Evolutionary conservation across 2,329 filamentous ascomycete species (phyloP).

Genomic region (Endocalyx cinctus): DNA sequence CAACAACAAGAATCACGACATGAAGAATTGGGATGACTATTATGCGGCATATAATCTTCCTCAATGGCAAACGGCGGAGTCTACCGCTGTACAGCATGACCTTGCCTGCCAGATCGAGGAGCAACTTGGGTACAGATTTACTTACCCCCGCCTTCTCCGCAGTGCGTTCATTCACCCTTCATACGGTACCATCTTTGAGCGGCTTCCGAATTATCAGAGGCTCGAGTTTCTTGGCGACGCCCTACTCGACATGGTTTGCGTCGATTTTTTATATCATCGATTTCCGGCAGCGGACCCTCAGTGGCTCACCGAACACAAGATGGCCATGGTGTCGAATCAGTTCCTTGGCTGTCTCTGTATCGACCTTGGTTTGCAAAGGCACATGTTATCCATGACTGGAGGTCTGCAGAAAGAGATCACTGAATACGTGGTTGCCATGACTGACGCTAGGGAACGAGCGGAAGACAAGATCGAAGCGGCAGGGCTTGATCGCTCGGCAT

Average conservation of each 20-base stretch:
- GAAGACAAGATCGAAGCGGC: slow-evolving; percentile 31
- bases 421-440: slow-evolving; percentile 55
- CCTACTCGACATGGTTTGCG: slow-evolving; percentile 54
- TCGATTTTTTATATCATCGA: slow-evolving; percentile 74
- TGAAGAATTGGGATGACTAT: slow-evolving; percentile 70
- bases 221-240: slow-evolving; percentile 91
- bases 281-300: slow-evolving; percentile 82
- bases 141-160: slow-evolving; percentile 67
- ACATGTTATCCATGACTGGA: slow-evolving; percentile 56
- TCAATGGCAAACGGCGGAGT: slow-evolving; percentile 59
- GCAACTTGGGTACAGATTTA: slow-evolving; percentile 61
- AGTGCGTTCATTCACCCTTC: slow-evolving; percentile 89
- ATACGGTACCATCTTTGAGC: slow-evolving; percentile 67
- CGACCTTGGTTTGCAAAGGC: slow-evolving; percentile 69
- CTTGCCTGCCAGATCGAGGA: slow-evolving; percentile 60
- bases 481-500: slow-evolving; percentile 32
- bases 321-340: slow-evolving; percentile 98
- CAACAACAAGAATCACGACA: slow-evolving; percentile 62
- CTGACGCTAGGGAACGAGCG: slow-evolving; percentile 40
- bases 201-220: slow-evolving; percentile 83
- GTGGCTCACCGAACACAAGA: slow-evolving; percentile 98
- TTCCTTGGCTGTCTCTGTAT: slow-evolving; percentile 83
- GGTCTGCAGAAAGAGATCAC: slow-evolving; percentile 40
- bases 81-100: slow-evolving; percentile 64
- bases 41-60: slow-evolving; percentile 64